A percentile compares a stretch with the other conserved stretches of the same genome.
These are phyloP conservation scores for Chrysoporthe austroafricana DNA, from an alignment of 2,329 filamentous ascomycete genomes.

Conservation along the genomic window DNA sequence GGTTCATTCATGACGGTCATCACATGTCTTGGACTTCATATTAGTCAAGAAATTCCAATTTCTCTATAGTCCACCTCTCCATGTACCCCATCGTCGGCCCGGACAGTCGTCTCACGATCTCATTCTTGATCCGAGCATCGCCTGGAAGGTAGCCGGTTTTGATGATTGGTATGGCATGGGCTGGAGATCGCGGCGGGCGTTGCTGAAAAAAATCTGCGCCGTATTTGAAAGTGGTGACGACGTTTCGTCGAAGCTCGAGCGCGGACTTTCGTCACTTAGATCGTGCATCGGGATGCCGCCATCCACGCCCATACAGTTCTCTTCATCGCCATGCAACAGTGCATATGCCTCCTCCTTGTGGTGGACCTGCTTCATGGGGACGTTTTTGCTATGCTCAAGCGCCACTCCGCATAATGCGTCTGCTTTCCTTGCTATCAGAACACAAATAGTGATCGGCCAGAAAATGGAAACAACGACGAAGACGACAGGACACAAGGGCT, in stretches of 20 bases:
- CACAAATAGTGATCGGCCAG: conserved; percentile 18
- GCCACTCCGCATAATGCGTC: not conserved
- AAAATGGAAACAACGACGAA: conserved; percentile 21
- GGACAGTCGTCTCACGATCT: not conserved
- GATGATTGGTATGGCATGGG: conserved; percentile 12
- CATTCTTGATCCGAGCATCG: not conserved
- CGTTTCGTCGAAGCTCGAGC: conserved; percentile 11
- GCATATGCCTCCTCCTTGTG: conserved; percentile 10
- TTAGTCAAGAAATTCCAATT: not conserved
- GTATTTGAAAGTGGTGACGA: not conserved
- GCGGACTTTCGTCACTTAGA: conserved; percentile 9
- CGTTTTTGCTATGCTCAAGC: not conserved
- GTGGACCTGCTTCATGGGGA: not conserved
- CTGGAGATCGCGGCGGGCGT: not conserved
- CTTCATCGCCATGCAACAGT: conserved; percentile 15
- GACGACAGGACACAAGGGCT: conserved; percentile 23
- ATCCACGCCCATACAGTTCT: conserved; percentile 11
- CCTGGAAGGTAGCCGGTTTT: not conserved
- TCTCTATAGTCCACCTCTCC: not conserved
- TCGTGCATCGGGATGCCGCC: conserved; percentile 6
- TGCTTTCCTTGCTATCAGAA: not conserved
- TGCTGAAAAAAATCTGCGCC: not conserved
- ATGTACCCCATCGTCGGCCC: not conserved
- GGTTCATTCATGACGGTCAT: not conserved
- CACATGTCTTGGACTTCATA: not conserved